Evolutionary conservation across 306 rosid species (phyloP).

Genomic region (Castanea sativa): DNA sequence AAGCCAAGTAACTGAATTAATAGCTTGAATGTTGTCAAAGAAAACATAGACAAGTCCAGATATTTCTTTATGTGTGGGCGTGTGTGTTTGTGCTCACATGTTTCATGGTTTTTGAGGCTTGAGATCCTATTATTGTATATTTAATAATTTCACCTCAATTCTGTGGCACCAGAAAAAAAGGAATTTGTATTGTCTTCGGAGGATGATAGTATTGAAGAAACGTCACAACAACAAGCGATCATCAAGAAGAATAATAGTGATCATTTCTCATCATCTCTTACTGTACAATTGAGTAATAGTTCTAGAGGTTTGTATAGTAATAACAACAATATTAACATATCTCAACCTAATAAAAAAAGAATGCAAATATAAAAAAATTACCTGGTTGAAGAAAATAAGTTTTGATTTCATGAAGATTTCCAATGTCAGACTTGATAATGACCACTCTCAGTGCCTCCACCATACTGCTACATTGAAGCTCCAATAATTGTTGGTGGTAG

Average conservation of each 20-base stretch:
- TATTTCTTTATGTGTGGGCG: too few relatives aligned
- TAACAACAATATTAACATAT: conserved; percentile 18
- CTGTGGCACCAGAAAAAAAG: conserved; percentile 26
- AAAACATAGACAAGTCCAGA: too few relatives aligned
- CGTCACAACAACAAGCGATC: conserved; percentile 21
- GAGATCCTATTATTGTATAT: neutral
- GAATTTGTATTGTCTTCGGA: conserved; percentile 26
- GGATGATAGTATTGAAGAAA: conserved; percentile 39
- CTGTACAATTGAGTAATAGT: conserved; percentile 47
- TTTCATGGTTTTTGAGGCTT: neutral
- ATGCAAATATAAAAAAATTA: too few relatives aligned
- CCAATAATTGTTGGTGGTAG: too few relatives aligned
- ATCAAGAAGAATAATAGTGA: neutral
- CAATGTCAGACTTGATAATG: too few relatives aligned
- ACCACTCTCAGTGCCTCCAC: too few relatives aligned
- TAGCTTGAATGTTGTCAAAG: too few relatives aligned
- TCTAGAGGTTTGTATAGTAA: conserved; percentile 25
- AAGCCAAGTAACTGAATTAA: too few relatives aligned
- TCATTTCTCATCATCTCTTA: conserved; percentile 11
- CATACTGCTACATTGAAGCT: too few relatives aligned
- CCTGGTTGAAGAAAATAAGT: too few relatives aligned
- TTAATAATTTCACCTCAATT: conserved; percentile 2
- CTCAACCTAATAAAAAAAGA: too few relatives aligned
- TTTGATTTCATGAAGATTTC: too few relatives aligned
- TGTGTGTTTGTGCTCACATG: neutral